Evolutionary conservation across 495 filamentous ascomycete genomes (phyloP).

Genomic region (Trichodelitschia bisporula): DNA sequence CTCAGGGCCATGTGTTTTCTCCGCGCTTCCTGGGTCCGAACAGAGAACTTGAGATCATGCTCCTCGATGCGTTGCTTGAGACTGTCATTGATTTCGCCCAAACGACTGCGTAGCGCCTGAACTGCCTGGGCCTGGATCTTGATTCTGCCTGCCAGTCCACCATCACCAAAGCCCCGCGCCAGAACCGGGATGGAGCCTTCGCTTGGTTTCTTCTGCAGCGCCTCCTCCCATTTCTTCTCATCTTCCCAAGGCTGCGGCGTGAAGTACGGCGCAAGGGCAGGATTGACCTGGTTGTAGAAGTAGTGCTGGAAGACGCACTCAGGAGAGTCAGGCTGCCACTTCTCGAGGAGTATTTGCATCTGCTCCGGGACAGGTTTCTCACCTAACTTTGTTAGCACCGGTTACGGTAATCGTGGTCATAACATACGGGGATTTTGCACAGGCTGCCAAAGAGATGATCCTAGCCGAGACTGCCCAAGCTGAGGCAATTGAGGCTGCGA

Average conservation of each 20-base stretch:
- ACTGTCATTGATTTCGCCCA: constrained; percentile 77
- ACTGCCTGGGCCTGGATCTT: constrained; percentile 52
- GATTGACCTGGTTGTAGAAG: constrained; percentile 77
- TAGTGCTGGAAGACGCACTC: constrained; percentile 70
- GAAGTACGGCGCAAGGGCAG: constrained; percentile 59
- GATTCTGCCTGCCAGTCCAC: constrained; percentile 49
- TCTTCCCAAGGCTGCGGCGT: constrained; percentile 54
- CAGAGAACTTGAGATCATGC: constrained; percentile 60
- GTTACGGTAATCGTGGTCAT: too few relatives aligned
- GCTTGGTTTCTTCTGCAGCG: constrained; percentile 56
- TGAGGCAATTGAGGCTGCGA: too few relatives aligned
- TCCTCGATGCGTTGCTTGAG: constrained; percentile 54
- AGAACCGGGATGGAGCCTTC: constrained; percentile 53
- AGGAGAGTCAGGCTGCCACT: constrained; percentile 55
- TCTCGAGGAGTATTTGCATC: constrained; percentile 47
- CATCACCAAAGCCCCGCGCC: constrained; percentile 42
- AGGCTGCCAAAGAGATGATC: constrained; percentile 7
- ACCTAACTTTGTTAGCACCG: constrained; percentile 14
- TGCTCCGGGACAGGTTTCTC: constrained; percentile 68
- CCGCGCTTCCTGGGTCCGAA: constrained; percentile 55
- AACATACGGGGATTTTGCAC: too few relatives aligned
- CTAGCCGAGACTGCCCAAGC: too few relatives aligned
- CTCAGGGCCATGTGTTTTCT: constrained; percentile 58
- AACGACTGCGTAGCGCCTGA: constrained; percentile 42
- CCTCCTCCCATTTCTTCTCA: constrained; percentile 78